Evolutionary conservation across 1,139 yeast genomes (phyloP).

Genomic region (Candida sp.): DNA sequence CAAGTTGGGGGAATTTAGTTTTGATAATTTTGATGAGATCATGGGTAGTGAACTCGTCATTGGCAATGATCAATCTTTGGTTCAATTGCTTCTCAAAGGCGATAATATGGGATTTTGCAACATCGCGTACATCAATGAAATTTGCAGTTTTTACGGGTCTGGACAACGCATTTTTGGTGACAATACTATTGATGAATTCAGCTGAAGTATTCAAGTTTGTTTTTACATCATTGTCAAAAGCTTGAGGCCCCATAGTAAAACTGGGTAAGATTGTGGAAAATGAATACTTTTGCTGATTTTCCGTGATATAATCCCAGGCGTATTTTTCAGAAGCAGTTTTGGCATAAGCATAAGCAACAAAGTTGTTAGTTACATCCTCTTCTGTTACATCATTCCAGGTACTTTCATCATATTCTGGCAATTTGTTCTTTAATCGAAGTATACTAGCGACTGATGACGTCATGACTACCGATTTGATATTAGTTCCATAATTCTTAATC

Average conservation of each 20-base stretch:
- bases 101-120: slow-evolving; percentile 33
- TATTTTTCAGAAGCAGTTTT: slow-evolving; percentile 36
- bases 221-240: slow-evolving; percentile 14
- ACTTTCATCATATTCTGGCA: neutral
- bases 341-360: neutral
- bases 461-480: slow-evolving; percentile 17
- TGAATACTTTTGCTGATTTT: neutral
- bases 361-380: neutral
- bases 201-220: slow-evolving; percentile 14
- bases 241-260: slow-evolving; percentile 40
- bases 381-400: slow-evolving; percentile 1
- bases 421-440: slow-evolving; percentile 11
- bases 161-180: slow-evolving; percentile 15
- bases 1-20: neutral
- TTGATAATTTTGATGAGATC: slow-evolving; percentile 16
- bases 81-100: slow-evolving; percentile 23
- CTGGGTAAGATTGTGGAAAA: slow-evolving; percentile 14
- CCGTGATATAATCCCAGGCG: slow-evolving; percentile 42
- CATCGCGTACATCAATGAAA: slow-evolving; percentile 36
- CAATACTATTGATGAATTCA: slow-evolving; percentile 9
- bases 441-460: slow-evolving; percentile 21
- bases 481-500: slow-evolving; percentile 17
- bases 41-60: slow-evolving; percentile 10
- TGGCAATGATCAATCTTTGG: slow-evolving; percentile 3
- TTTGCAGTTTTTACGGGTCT: slow-evolving; percentile 15